Evolutionary conservation across 2,329 filamentous ascomycete species (phyloP), one percentile per base, ranked within the genome.

Genomic region (Trichocomaceae sp.): DNA sequence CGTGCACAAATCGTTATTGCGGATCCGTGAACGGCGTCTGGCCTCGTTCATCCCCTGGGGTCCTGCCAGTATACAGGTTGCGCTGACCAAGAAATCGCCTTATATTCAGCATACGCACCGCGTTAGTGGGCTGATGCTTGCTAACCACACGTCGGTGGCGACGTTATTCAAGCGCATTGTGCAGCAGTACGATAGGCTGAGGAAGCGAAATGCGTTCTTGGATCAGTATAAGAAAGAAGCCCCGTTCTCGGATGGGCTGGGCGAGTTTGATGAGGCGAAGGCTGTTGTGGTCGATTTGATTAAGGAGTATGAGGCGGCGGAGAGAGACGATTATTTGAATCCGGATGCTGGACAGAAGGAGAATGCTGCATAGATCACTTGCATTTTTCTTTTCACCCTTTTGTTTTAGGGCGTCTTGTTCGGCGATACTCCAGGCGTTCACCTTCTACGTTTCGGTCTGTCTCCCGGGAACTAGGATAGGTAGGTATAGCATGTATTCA

Each of bases 1-100:
- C 72, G 83, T 99, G 55, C 93, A 99, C 78, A 99, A 99, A 81
- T 97, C 92, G 61, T 78, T 99, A 56, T 83, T 99, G 56, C 88
- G 93, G 61, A 99, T 99, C 67, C 86, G 93, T 49, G 93, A 99
- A 77, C 86, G 93, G 49, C 85, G 90, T 57, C 81, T 99, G 52
- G 95, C 93, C 9, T 95, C 90, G 0, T 99, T 99, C 68, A 99
- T 99, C 60, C 93, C 95, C 9, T 99, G 93, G 93, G 93, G 93
- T 0, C 93, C 93, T 1, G 93, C 93, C 26, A 95, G 90, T 67
- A 99, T 99, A 61, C 93, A 99, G 72, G 93, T 99, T 12, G 95
- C 93, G 2, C 75, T 99, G 59, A 96, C 93, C 2, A 96, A 96
- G 77, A 90, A 95, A 67, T 96, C 91, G 42, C 95, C 95, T 1